A percentile compares a stretch with the other conserved stretches of the same genome.
Evolutionary conservation across 2,329 filamentous ascomycete species (phyloP).

Genomic region (Chaetomium sp.): DNA sequence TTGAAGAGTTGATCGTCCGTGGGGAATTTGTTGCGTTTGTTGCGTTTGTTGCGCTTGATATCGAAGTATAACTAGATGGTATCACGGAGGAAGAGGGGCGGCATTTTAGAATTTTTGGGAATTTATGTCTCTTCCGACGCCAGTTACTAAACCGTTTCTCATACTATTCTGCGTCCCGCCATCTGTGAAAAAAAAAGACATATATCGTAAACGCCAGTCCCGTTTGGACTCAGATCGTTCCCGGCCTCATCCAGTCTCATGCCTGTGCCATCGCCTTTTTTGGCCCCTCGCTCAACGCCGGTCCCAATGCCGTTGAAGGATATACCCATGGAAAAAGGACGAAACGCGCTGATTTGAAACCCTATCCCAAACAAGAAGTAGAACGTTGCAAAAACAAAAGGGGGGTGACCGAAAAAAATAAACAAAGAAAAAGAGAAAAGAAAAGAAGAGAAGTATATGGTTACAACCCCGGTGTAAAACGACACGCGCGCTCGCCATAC

Average conservation of each 20-base stretch:
- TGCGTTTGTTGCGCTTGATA: not conserved
- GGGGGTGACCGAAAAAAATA: not conserved
- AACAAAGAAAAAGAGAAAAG: not conserved
- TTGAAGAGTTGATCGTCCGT: no score
- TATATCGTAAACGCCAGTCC: not conserved
- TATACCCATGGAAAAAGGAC: not conserved
- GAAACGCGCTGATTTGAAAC: not conserved
- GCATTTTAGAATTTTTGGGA: not conserved
- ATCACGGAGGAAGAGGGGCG: not conserved
- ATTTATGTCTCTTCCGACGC: not conserved
- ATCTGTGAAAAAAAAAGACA: not conserved
- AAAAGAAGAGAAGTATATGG: constrained; percentile 1
- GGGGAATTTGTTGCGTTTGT: not conserved
- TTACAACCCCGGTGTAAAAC: not conserved
- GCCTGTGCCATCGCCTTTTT: constrained; percentile 4
- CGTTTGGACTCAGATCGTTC: not conserved
- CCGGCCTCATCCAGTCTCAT: constrained; percentile 14
- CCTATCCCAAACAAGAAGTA: not conserved
- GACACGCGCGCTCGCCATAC: not conserved
- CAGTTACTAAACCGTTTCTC: not conserved
- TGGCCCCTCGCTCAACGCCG: constrained; percentile 9
- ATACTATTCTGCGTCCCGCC: not conserved
- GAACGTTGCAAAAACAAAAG: not conserved
- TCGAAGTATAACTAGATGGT: not conserved
- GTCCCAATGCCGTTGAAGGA: constrained; percentile 9